Evolutionary conservation across 129 eudicot species (phyloP), one percentile per base, ranked within the genome.

Genomic region (Flaveria sonorensis): DNA sequence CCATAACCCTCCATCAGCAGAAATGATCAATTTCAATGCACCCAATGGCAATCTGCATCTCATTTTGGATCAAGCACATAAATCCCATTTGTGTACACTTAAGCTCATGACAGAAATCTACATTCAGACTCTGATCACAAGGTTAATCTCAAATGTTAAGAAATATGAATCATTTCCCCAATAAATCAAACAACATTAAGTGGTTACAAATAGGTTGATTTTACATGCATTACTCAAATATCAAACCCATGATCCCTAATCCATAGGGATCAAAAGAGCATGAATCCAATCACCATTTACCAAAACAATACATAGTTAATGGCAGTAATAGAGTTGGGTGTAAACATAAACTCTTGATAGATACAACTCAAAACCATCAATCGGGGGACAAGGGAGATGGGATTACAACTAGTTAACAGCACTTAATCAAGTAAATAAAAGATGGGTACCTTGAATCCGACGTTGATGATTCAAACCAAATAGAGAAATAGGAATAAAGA

Each of bases 391-490:
- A 32, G 39, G 39, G 39, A 32, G 39, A 32, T 32, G 19, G 19
- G 56, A 16, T 10, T 13, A 15, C 14, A 50, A 12, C 16, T 32
- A 32, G 7, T 32, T 32, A 32, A 32, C 6, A 30, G 36, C 36
- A 30, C 5, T 30, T 3, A 14, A 6, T 10, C 0, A 56, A 10
- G 30, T n/a, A 75, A 55, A 16, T 9, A 77, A 26, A 55, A 74
- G 66, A 57, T 74, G 61, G 30, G 70, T 78, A 78, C 77, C 82
- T 70, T 78, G 14, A 70, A 78, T 57, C 60, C 51, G 70, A 68
- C 18, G 61, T 7, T 28, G 45, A 47, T 77, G 76, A 69, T 68
- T 56, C 6, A 68, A 63, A 15, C 57, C 32, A 32, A 52, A 77
- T 10, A 77, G 55, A 73, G 26, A 74, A 56, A 23, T 36, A 28